A percentile compares a stretch with the other conserved stretches of the same genome.
These are phyloP conservation scores for Senna siamea DNA, from an alignment of 306 rosid species.

Conservation along the genomic window DNA sequence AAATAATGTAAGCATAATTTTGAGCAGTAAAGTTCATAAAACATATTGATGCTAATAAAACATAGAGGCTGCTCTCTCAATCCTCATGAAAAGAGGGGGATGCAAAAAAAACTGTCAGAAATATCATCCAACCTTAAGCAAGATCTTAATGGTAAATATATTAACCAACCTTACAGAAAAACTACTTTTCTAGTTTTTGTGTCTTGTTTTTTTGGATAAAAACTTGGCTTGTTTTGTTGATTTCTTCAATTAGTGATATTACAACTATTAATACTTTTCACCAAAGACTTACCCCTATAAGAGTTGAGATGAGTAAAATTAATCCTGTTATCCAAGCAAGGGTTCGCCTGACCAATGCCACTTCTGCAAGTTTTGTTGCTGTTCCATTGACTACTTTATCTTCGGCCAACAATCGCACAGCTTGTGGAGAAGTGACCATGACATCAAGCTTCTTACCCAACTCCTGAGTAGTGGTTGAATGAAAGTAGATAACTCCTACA, in stretches of 20 bases:
- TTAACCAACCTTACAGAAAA: constrained; percentile 7
- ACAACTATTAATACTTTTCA: constrained; percentile 14
- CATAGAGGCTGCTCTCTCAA: too few relatives aligned
- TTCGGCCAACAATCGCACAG: constrained; percentile 75
- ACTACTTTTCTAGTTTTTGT: neutral
- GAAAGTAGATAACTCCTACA: constrained; percentile 78
- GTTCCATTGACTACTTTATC: constrained; percentile 37
- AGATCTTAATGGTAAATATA: constrained; percentile 7
- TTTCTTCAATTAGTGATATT: neutral
- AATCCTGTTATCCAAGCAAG: constrained; percentile 93
- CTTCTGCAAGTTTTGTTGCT: constrained; percentile 33
- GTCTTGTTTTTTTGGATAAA: neutral
- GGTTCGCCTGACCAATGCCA: constrained; percentile 69
- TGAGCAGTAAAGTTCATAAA: neutral
- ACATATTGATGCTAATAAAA: too few relatives aligned
- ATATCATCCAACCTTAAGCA: constrained; percentile 20
- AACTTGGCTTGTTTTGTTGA: neutral
- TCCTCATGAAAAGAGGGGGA: neutral
- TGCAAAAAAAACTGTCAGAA: neutral
- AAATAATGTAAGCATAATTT: constrained; percentile 6
- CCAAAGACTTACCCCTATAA: constrained; percentile 73
- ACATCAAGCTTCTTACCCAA: constrained; percentile 61
- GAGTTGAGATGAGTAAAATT: constrained; percentile 79
- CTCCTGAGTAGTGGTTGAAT: constrained; percentile 46
- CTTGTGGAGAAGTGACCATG: constrained; percentile 51